phyloP scores from a whole-genome alignment of 2,329 filamentous ascomycete genomes.

The Sporothrix schenckii region DNA sequence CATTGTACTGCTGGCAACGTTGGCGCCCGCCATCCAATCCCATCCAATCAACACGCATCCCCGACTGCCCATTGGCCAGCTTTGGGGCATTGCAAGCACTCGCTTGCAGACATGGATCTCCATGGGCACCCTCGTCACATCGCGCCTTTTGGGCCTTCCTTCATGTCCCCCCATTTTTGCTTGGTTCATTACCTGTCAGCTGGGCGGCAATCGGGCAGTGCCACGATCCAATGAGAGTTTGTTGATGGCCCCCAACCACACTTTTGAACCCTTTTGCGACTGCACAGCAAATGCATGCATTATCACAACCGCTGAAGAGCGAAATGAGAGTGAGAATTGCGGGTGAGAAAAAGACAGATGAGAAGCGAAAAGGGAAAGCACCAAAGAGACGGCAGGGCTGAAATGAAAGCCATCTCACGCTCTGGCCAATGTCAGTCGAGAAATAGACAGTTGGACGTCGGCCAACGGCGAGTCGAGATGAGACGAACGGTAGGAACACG shows the following conservation, averaged over 20 bases:
- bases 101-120: neutral
- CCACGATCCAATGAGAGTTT: conserved; percentile 2
- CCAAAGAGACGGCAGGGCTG: neutral
- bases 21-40: neutral
- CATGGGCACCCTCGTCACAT: conserved; percentile 12
- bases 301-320: neutral
- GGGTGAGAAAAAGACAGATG: conserved; percentile 3
- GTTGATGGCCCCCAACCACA: conserved; percentile 8
- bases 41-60: neutral
- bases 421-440: neutral
- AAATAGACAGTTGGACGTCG: neutral
- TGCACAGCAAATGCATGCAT: neutral
- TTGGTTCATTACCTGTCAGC: conserved; percentile 3
- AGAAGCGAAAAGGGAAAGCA: neutral
- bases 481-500: neutral
- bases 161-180: neutral
- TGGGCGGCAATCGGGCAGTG: conserved; percentile 30
- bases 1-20: conserved; percentile 6
- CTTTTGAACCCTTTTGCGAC: no score
- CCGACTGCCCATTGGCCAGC: conserved; percentile 15
- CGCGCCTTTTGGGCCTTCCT: neutral
- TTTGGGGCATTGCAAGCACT: neutral
- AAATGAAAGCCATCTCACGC: no score
- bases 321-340: neutral
- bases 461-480: neutral